Percentiles rank a stretch among this genome's conserved stretches.
These are phyloP conservation scores for Solanum chacoense DNA, from an alignment of 305 asterid genomes.

Conservation along the genomic window DNA sequence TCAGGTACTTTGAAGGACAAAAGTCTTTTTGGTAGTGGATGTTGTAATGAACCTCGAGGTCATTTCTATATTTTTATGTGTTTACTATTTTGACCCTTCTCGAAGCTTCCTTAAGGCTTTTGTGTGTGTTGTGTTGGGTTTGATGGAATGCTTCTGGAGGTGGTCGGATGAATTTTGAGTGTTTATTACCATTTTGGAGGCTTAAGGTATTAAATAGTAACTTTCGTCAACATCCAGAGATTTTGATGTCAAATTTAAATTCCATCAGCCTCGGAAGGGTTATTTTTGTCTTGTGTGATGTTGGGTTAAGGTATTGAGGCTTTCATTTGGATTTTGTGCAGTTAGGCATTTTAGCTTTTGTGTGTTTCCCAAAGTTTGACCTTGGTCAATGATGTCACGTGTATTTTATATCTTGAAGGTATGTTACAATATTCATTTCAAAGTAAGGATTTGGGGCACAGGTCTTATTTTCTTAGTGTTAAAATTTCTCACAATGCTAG, in stretches of 20 bases:
- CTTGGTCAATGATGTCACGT: neutral
- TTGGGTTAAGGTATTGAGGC: too few relatives aligned
- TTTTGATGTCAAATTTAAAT: too few relatives aligned
- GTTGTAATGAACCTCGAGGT: neutral
- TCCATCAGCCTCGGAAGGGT: too few relatives aligned
- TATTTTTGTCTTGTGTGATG: too few relatives aligned
- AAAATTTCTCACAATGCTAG: neutral
- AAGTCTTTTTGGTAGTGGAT: too few relatives aligned
- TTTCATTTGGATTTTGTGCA: too few relatives aligned
- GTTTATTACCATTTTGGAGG: too few relatives aligned
- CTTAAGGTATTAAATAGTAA: too few relatives aligned
- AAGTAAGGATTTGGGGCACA: neutral
- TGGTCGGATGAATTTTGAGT: neutral
- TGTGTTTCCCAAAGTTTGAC: too few relatives aligned
- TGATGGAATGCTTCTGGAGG: neutral
- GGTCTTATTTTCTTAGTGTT: neutral
- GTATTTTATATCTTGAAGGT: neutral
- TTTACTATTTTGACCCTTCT: neutral
- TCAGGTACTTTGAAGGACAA: neutral
- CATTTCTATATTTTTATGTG: neutral
- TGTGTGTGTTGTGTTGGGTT: neutral
- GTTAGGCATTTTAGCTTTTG: too few relatives aligned
- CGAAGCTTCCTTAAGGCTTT: neutral
- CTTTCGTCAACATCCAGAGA: too few relatives aligned
- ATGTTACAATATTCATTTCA: neutral